Conservation (phyloP, 2,329 filamentous ascomycete genomes). For the Botrytis cinerea region DNA sequence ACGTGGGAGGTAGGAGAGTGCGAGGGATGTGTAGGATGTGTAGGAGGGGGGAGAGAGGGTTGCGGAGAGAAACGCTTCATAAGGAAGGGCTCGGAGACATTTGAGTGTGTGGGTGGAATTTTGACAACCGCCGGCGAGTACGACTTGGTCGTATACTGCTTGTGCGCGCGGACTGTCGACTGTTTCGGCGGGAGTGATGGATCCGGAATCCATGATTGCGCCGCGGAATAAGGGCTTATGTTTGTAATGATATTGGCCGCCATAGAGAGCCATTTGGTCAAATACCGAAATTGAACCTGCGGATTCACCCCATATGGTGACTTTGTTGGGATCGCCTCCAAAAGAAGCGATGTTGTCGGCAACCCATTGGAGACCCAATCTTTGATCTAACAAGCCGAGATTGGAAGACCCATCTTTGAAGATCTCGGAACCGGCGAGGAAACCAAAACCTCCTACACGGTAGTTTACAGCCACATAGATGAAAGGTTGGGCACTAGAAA, state of each 20-base stretch:
- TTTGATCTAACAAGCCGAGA: slow-evolving; percentile 63
- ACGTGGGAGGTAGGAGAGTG: slow-evolving; percentile 72
- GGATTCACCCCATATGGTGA: slow-evolving; percentile 57
- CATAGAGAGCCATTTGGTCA: slow-evolving; percentile 73
- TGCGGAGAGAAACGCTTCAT: slow-evolving; percentile 62
- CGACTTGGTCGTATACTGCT: slow-evolving; percentile 61
- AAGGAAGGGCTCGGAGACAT: slow-evolving; percentile 64
- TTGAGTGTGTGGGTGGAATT: slow-evolving; percentile 57
- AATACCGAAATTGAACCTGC: slow-evolving; percentile 70
- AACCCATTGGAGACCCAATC: slow-evolving; percentile 61
- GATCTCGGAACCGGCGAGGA: slow-evolving; percentile 59
- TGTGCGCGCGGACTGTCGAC: slow-evolving; percentile 68
- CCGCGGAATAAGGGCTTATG: slow-evolving; percentile 72
- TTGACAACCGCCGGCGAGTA: slow-evolving; percentile 61
- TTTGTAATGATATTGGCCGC: slow-evolving; percentile 72
- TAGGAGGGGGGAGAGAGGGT: slow-evolving; percentile 69
- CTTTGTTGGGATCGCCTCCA: slow-evolving; percentile 53
- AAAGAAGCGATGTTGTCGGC: slow-evolving; percentile 73
- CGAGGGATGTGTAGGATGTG: slow-evolving; percentile 66
- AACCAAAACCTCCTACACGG: slow-evolving; percentile 67
- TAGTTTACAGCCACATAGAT: slow-evolving; percentile 63
- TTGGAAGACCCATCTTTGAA: slow-evolving; percentile 59
- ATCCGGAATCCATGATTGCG: slow-evolving; percentile 76
- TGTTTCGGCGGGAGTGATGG: slow-evolving; percentile 58
- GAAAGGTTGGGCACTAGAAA: slow-evolving; percentile 63